Percentiles rank a stretch among this genome's conserved stretches.
Evolutionary conservation across 2,329 filamentous ascomycete genomes (phyloP).

Genomic region (Pseudogymnoascus sp.): DNA sequence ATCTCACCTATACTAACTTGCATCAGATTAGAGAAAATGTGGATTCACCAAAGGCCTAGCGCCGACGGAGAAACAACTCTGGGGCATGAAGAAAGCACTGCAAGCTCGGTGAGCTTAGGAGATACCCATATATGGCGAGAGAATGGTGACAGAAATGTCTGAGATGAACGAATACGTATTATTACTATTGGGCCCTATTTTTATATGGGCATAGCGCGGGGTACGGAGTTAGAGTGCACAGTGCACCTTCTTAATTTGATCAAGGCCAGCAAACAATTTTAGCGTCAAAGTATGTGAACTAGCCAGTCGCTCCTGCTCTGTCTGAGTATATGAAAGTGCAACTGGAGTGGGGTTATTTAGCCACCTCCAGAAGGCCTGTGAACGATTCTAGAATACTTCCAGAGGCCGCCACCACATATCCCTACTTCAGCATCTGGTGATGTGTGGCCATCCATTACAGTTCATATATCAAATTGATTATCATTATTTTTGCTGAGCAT

Average conservation of each 20-base stretch:
- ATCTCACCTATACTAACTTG: slow-evolving; percentile 16
- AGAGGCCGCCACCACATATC: background rate
- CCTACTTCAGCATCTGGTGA: background rate
- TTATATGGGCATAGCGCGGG: background rate
- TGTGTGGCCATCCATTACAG: background rate
- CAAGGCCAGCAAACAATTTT: background rate
- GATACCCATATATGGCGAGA: slow-evolving; percentile 44
- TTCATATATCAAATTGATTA: slow-evolving; percentile 3
- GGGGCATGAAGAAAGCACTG: slow-evolving; percentile 29
- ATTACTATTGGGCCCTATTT: background rate
- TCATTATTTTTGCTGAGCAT: background rate
- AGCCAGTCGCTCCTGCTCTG: background rate
- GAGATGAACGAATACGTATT: slow-evolving; percentile 12
- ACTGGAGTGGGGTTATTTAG: background rate
- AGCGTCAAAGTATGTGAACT: background rate
- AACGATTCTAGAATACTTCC: background rate
- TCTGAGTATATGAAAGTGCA: background rate
- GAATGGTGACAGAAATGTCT: slow-evolving; percentile 28
- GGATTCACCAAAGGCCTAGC: slow-evolving; percentile 40
- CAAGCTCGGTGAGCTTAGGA: slow-evolving; percentile 40
- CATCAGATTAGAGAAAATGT: slow-evolving; percentile 55
- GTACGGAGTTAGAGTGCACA: background rate
- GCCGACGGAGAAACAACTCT: background rate
- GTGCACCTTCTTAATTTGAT: slow-evolving; percentile 1
- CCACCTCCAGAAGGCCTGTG: background rate